Conservation (phyloP, 805 yeast species). For the Candida nitratophila region DNA sequence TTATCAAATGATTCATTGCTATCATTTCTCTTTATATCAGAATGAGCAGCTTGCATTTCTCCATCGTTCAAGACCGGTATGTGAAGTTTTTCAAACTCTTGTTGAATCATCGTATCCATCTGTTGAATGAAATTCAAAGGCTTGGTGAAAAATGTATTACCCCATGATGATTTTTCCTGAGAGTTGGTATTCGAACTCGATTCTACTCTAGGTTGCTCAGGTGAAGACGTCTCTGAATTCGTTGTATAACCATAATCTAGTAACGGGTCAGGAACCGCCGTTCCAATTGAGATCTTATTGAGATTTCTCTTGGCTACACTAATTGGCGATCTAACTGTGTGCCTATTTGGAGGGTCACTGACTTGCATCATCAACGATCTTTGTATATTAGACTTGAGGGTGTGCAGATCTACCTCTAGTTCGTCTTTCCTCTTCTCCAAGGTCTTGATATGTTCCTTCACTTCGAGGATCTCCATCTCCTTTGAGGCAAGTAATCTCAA, state of each 20-base stretch:
- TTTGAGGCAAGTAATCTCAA: constrained; percentile 57
- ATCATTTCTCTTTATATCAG: constrained; percentile 1
- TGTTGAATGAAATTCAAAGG: constrained; percentile 60
- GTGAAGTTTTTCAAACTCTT: constrained; percentile 53
- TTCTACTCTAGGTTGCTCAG: not conserved
- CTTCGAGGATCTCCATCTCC: constrained; percentile 61
- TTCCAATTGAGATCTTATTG: constrained; percentile 6
- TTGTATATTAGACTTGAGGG: constrained; percentile 41
- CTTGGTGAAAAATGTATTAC: constrained; percentile 31
- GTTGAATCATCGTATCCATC: constrained; percentile 58
- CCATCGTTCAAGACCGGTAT: constrained; percentile 22
- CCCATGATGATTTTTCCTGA: not conserved
- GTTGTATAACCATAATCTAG: constrained; percentile 8
- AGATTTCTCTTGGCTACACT: constrained; percentile 9
- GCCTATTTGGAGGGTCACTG: constrained; percentile 7
- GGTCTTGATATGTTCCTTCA: constrained; percentile 47
- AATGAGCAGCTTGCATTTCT: not conserved
- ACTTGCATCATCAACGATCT: constrained; percentile 37
- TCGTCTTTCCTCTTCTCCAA: constrained; percentile 32
- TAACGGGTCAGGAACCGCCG: constrained; percentile 15
- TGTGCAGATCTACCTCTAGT: constrained; percentile 43
- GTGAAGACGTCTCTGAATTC: not conserved
- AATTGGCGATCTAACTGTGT: constrained; percentile 12
- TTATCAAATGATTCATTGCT: constrained; percentile 11
- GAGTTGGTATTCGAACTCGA: too few relatives aligned